Percentiles rank a stretch among this genome's conserved stretches.
Evolutionary conservation across 306 rosid genomes (phyloP).

Genomic region (Ormosia emarginata): DNA sequence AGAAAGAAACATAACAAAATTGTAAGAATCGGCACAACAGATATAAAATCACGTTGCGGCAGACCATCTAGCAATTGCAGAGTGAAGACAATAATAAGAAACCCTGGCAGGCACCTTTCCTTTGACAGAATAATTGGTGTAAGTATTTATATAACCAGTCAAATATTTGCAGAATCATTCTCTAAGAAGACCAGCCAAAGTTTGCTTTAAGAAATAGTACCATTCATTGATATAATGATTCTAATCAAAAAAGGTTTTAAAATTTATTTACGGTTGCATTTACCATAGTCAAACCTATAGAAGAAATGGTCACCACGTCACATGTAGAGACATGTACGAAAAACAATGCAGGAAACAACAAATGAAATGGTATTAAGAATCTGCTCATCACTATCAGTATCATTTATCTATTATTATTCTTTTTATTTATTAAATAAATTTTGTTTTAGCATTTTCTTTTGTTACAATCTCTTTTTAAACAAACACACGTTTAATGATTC

Average conservation of each 20-base stretch:
- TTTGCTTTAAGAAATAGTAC: neutral
- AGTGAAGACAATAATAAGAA: too few species aligned
- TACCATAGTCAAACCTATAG: neutral
- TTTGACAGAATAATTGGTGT: too few species aligned
- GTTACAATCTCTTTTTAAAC: neutral
- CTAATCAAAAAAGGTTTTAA: neutral
- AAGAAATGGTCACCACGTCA: neutral
- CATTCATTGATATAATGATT: neutral
- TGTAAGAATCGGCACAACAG: too few species aligned
- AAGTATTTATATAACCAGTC: too few species aligned
- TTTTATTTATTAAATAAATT: neutral
- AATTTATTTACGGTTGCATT: neutral
- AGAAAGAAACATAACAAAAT: too few species aligned
- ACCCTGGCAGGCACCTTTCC: too few species aligned
- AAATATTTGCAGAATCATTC: too few species aligned
- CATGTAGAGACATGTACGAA: neutral
- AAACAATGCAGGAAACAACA: neutral
- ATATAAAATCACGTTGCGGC: too few species aligned
- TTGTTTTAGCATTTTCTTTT: neutral
- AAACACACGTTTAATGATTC: neutral
- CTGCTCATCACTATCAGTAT: neutral
- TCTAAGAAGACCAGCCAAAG: neutral
- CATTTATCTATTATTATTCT: neutral
- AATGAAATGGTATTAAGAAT: neutral
- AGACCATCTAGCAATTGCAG: too few species aligned